phyloP scores from a whole-genome alignment of 441 rosid genomes.

The Pelargonium exstipulatum region DNA sequence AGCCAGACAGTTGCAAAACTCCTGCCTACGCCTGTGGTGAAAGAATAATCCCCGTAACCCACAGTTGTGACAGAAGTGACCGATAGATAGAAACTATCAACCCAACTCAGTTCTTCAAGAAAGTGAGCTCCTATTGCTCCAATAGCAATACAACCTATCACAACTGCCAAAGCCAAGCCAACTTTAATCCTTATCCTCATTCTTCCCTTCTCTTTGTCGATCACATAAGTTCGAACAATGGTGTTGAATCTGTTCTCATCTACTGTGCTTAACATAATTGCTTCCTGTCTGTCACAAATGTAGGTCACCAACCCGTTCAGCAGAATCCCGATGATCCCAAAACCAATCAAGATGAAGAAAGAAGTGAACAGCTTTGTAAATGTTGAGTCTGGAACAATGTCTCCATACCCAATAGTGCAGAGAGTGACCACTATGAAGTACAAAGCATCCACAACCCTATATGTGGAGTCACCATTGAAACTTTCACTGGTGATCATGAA shows the following conservation, averaged over 20 bases:
- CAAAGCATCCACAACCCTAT: conserved; percentile 47
- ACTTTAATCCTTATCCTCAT: conserved; percentile 65
- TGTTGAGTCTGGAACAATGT: conserved; percentile 52
- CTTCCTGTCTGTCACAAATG: conserved; percentile 60
- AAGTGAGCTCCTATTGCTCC: conserved; percentile 42
- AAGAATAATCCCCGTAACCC: conserved; percentile 60
- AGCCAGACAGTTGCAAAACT: conserved; percentile 62
- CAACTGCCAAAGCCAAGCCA: conserved; percentile 42
- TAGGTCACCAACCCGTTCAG: conserved; percentile 54
- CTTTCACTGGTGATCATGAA: conserved; percentile 27
- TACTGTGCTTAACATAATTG: conserved; percentile 45
- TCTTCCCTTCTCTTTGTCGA: conserved; percentile 55
- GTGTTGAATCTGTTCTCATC: conserved; percentile 43
- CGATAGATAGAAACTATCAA: conserved; percentile 55
- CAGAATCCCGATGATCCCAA: conserved; percentile 56
- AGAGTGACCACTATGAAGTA: conserved; percentile 62
- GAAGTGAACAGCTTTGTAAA: conserved; percentile 53
- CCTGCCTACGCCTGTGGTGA: conserved; percentile 40
- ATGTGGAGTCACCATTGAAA: conserved; percentile 41
- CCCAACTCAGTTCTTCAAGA: conserved; percentile 47
- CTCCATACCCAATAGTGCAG: conserved; percentile 68
- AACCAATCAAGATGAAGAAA: conserved; percentile 47
- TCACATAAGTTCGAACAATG: conserved; percentile 41
- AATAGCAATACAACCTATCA: conserved; percentile 41
- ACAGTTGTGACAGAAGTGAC: conserved; percentile 67